Evolutionary conservation across 768 basidiomycete species (phyloP), one percentile per base, ranked within the genome.

Genomic region (Podaxis rugospora): DNA sequence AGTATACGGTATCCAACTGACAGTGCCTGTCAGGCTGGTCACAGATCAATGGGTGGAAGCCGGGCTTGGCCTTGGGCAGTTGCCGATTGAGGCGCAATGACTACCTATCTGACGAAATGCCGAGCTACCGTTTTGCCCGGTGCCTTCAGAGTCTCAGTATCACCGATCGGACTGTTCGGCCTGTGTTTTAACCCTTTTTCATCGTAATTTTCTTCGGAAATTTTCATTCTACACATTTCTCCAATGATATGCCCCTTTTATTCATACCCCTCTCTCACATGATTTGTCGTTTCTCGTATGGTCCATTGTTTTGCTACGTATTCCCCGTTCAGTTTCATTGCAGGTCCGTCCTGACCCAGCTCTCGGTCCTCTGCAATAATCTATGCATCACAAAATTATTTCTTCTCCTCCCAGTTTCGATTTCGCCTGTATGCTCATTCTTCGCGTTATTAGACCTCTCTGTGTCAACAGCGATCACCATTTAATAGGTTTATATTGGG

Each of bases 1-100:
- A 65, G 58, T 80, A 67, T 27, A 71, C 67, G 59, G 65, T 57
- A 59, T 78, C 16, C 80, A 80, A 66, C 66, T 84, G 51, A 74
- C 74, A 11, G 74, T 83, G 61, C 81, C 84, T 1, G 82, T 88
- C 52, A 76, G 79, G 54, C 67, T 89, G 32, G 85, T 83, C 39
- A 86, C 86, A 1, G 85, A 89, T 62, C 71, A 85, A 0, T 86
- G 78, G 32, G 3, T 44, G 7, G 52, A 55, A 6, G 42, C 16
- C 9, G 23, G 21, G 9, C 18, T 25, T 9, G 57, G 47, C 1
- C 16, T 7, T 39, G 49, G 37, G 36, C 49, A n/a, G 57, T n/a
- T 23, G n/a, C 32, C 47, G 1, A 11, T 37, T 6, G 36, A 39
- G 39, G 27, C 36, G 2, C n/a, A 18, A 4, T 51, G 23, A 27